Percentiles rank a stretch among this genome's conserved stretches.
phyloP scores from a whole-genome alignment of 73 alveolate genomes.

The Effrenium voratum region DNA sequence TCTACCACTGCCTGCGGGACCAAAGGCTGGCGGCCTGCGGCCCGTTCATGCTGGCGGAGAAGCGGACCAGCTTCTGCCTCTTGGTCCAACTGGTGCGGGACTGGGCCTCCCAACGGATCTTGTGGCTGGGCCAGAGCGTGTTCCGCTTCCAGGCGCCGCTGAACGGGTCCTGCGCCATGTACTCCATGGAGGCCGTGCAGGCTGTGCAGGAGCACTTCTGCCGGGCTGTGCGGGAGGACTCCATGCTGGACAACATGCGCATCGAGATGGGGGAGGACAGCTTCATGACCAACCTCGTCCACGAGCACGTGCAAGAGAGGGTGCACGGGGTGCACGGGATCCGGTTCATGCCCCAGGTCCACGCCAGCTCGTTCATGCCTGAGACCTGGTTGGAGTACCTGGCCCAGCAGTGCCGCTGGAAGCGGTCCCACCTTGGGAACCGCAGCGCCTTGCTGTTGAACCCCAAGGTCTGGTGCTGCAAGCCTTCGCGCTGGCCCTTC shows the following conservation, averaged over 20 bases:
- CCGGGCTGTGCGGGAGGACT: not conserved
- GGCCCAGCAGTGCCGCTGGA: conserved; percentile 34
- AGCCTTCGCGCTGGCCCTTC: conserved; percentile 12
- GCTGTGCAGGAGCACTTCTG: conserved; percentile 20
- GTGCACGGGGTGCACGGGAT: too few relatives aligned
- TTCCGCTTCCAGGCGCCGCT: not conserved
- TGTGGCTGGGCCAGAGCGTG: conserved; percentile 4
- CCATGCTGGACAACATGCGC: not conserved
- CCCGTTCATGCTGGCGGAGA: not conserved
- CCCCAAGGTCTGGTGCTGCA: conserved; percentile 8
- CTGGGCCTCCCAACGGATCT: conserved; percentile 10
- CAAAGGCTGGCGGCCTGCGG: conserved; percentile 6
- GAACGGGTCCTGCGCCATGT: conserved; percentile 22
- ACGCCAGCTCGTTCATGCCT: conserved; percentile 18
- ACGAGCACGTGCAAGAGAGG: too few relatives aligned
- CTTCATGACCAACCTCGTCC: conserved; percentile 42
- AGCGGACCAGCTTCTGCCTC: not conserved
- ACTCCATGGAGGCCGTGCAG: conserved; percentile 8
- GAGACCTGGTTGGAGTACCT: conserved; percentile 10
- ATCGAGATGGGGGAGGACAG: conserved; percentile 29
- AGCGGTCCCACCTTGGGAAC: conserved; percentile 24
- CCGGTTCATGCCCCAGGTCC: conserved; percentile 3
- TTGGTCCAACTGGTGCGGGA: conserved; percentile 27
- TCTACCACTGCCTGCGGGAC: not conserved
- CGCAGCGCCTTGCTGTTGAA: not conserved